Evolutionary conservation across 257 asterid species (phyloP).

Genomic region (Plectranthus barbatus): DNA sequence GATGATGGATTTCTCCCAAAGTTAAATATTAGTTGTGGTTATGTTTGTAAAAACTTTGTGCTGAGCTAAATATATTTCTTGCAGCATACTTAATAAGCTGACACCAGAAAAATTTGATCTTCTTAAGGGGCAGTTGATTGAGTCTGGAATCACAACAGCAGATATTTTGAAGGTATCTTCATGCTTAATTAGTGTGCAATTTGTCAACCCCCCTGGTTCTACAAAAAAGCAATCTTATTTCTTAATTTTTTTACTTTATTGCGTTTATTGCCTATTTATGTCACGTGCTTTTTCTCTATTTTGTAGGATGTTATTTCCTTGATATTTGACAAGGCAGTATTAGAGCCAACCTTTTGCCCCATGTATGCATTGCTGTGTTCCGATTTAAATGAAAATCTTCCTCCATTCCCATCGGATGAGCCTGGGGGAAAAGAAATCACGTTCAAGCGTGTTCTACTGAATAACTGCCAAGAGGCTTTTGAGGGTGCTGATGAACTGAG

Average conservation of each 20-base stretch:
- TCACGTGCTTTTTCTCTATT: background rate
- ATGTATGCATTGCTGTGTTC: conserved; percentile 92
- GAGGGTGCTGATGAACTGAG: conserved; percentile 84
- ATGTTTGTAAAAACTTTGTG: background rate
- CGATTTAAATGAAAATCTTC: conserved; percentile 77
- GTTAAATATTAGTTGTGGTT: too few species aligned
- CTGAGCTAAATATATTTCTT: conserved; percentile 14
- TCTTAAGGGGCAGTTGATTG: conserved; percentile 85
- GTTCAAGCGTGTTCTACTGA: conserved; percentile 71
- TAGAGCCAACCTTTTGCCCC: conserved; percentile 94
- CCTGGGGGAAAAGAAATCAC: conserved; percentile 92
- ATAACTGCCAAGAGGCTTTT: conserved; percentile 89
- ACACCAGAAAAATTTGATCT: conserved; percentile 95
- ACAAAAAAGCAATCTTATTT: too few species aligned
- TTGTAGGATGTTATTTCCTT: conserved; percentile 72
- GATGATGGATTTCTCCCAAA: background rate
- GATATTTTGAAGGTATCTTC: too few species aligned
- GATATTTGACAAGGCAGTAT: conserved; percentile 91
- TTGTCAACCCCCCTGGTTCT: too few species aligned
- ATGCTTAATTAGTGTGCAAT: too few species aligned
- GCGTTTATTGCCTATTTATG: conserved; percentile 2
- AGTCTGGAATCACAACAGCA: conserved; percentile 90
- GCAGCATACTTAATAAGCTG: conserved; percentile 91
- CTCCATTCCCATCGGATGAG: conserved; percentile 89
- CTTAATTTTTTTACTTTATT: too few species aligned